Evolutionary conservation across 2,329 filamentous ascomycete species (phyloP).

Genomic region (Botrytis porri): DNA sequence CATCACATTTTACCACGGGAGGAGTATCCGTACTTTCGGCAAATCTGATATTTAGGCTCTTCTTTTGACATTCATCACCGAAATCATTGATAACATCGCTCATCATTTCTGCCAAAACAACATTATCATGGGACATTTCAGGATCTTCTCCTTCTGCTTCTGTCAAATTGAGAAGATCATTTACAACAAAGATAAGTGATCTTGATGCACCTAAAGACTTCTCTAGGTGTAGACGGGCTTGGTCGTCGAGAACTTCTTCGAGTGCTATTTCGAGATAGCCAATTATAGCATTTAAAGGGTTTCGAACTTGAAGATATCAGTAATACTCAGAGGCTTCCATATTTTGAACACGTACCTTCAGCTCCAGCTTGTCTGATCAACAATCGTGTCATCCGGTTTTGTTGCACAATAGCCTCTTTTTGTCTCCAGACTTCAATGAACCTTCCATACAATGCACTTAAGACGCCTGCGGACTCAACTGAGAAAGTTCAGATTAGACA

Average conservation of each 20-base stretch:
- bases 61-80: constrained; percentile 61
- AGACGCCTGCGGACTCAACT: constrained; percentile 80
- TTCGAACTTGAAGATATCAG: constrained; percentile 72
- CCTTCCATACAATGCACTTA: constrained; percentile 80
- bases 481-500: background rate
- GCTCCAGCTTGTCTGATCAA: constrained; percentile 41
- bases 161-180: constrained; percentile 83
- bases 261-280: constrained; percentile 91
- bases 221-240: constrained; percentile 79
- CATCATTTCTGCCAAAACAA: constrained; percentile 69
- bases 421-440: constrained; percentile 94
- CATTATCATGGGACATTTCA: constrained; percentile 75
- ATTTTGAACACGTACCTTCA: background rate
- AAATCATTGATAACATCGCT: constrained; percentile 75
- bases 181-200: constrained; percentile 90
- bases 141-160: constrained; percentile 80
- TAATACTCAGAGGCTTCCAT: background rate
- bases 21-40: constrained; percentile 23
- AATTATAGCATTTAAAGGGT: constrained; percentile 91
- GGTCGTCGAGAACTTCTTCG: constrained; percentile 73
- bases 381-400: constrained; percentile 72
- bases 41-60: constrained; percentile 22
- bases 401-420: constrained; percentile 77
- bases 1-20: constrained; percentile 26
- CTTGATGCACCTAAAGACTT: constrained; percentile 89